Base-by-base conservation (phyloP, 2,329 filamentous ascomycete species). In the Colletotrichum liaoningense region DNA sequence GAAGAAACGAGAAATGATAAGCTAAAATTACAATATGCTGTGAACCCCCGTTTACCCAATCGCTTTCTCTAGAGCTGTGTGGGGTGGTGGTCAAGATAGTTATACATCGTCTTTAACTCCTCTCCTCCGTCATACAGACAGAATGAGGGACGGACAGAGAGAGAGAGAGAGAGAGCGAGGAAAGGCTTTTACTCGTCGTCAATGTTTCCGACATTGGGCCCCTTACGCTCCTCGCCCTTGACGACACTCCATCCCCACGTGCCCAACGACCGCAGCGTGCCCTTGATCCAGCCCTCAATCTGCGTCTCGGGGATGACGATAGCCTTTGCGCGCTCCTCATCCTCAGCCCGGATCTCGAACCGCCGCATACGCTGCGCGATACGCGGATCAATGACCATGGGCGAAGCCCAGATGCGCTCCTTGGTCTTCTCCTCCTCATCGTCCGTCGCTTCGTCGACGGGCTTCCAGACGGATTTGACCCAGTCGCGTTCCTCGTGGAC, bases 331-430 rank as follows among this genome's bases (percentile, higher is more conserved):
- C 91, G 88, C 46, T 88, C 89, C 81, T 95, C 93, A 46, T 95
- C 92, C 72, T 93, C 93, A 0, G 89, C 84, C 14, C 83, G 85
- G 28, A 98, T 84, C 79, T 93, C 89, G 78, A 97, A 97, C 66
- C 90, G 90, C 69, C 93, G 89, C 96, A 98, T 98, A 66, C 94
- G 91, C 78, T 88, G 87, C 5, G 89, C 90, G 74, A 98, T 92
- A 49, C 95, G 89, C 14, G 90, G 84, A 80, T 99, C 95, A 11
- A 98, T 80, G 2, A 93, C 91, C 65, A 98, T 86, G 12, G 92
- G 89, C 67, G 92, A 90, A 9, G 93, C 82, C 94, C 94, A 98
- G 63, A 95, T 92, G 77, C 89, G 90, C 83, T 95, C 94, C 75
- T 86, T 87, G 69, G 87, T 85, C 52, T 83, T 83, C 54, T 73